Percentiles rank a stretch among this genome's conserved stretches.
Evolutionary conservation across 768 basidiomycete species (phyloP).

Genomic region (Trichaptum fuscoviolaceum): DNA sequence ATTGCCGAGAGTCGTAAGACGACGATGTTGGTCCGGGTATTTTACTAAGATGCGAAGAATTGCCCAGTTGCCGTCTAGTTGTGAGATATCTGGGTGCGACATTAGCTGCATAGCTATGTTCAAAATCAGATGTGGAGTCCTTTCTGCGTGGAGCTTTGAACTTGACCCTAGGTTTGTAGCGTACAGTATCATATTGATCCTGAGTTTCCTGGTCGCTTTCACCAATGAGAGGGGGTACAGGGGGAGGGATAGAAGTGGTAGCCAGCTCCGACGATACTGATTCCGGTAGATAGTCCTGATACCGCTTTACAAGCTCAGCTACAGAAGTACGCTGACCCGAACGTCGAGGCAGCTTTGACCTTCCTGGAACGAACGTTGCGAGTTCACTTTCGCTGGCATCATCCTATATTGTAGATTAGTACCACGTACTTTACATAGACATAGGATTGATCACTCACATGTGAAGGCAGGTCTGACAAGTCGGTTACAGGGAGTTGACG

Average conservation of each 20-base stretch:
- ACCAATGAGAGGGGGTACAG: constrained; percentile 42
- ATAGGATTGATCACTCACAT: neutral
- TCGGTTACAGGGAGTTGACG: neutral
- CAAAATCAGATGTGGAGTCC: constrained; percentile 77
- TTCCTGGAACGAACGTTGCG: constrained; percentile 10
- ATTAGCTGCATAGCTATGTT: constrained; percentile 90
- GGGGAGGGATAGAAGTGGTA: constrained; percentile 63
- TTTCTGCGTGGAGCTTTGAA: constrained; percentile 47
- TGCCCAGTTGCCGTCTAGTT: constrained; percentile 39
- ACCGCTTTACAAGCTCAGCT: constrained; percentile 80
- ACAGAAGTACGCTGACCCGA: constrained; percentile 56
- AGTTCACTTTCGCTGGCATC: neutral
- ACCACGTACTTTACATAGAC: neutral
- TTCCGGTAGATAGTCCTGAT: constrained; percentile 71
- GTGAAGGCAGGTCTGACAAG: neutral
- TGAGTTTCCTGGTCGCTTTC: constrained; percentile 78
- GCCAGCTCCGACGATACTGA: constrained; percentile 68
- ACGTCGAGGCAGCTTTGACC: constrained; percentile 63
- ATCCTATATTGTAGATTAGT: neutral
- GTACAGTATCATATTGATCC: constrained; percentile 21
- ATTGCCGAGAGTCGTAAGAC: constrained; percentile 48
- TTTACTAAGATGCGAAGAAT: constrained; percentile 31
- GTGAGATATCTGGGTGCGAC: constrained; percentile 74
- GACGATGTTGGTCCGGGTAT: constrained; percentile 50
- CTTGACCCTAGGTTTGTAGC: constrained; percentile 29